Evolutionary conservation across 495 filamentous ascomycete genomes (phyloP).

Genomic region (Aspergillus heteromorphus): DNA sequence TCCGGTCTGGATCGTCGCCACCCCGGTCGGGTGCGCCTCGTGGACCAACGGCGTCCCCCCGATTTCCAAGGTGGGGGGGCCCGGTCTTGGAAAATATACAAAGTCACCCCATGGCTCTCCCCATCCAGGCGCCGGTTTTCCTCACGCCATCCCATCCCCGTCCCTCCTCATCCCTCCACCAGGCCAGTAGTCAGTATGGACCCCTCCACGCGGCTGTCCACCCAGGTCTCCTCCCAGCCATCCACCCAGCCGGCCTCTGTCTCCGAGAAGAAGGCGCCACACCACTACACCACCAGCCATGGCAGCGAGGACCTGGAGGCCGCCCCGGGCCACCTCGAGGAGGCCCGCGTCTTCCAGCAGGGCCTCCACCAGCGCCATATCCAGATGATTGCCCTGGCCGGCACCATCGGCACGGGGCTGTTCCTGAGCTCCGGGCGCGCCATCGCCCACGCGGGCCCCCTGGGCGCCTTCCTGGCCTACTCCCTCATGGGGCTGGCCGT

Average conservation of each 20-base stretch:
- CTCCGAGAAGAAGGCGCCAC: not conserved
- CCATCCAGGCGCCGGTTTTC: not conserved
- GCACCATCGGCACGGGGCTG: conserved; percentile 64
- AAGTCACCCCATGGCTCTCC: not conserved
- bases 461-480: conserved; percentile 60
- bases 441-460: conserved; percentile 56
- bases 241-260: too few relatives aligned
- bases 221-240: too few relatives aligned
- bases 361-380: conserved; percentile 30
- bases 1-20: not conserved
- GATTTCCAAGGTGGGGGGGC: not conserved
- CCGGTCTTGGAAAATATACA: not conserved
- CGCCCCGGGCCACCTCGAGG: not conserved
- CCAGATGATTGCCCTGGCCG: conserved; percentile 45
- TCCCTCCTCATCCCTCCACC: not conserved
- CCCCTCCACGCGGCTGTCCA: not conserved
- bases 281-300: not conserved
- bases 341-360: not conserved
- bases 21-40: not conserved
- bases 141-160: not conserved
- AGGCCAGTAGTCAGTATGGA: not conserved
- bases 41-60: not conserved
- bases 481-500: conserved; percentile 48
- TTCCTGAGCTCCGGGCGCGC: conserved; percentile 65
- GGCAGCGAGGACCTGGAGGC: not conserved